These are phyloP conservation scores for Aaosphaeria arxii DNA, from an alignment of 2,329 filamentous ascomycete genomes.

Conservation along the genomic window DNA sequence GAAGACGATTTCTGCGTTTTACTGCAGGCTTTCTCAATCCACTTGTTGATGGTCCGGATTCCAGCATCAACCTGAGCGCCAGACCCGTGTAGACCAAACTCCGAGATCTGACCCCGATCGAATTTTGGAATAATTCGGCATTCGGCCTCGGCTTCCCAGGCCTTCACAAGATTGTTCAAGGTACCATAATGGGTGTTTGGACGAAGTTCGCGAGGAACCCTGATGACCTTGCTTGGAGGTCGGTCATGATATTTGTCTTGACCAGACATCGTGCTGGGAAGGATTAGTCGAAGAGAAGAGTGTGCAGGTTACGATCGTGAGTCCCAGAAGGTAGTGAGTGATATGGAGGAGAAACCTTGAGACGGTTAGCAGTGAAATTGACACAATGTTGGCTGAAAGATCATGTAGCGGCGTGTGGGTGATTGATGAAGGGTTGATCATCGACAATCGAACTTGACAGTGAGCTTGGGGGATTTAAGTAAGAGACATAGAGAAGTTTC, in stretches of 20 bases:
- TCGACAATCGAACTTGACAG: too few relatives aligned
- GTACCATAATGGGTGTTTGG: slow-evolving; percentile 2
- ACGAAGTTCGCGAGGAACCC: slow-evolving; percentile 17
- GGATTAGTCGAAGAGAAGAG: too few relatives aligned
- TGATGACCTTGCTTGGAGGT: slow-evolving; percentile 16
- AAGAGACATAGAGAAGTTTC: too few relatives aligned
- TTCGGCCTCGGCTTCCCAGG: slow-evolving; percentile 14
- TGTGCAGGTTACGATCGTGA: too few relatives aligned
- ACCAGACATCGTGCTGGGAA: too few relatives aligned
- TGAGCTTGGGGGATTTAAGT: too few relatives aligned
- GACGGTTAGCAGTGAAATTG: too few relatives aligned
- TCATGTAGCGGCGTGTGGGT: too few relatives aligned
- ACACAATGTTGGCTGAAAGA: too few relatives aligned
- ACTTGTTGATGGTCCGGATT: slow-evolving; percentile 19
- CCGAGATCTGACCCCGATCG: slow-evolving; percentile 8
- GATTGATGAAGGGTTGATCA: too few relatives aligned
- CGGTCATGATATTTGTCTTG: not conserved
- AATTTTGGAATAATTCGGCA: slow-evolving; percentile 16
- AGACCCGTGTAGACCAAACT: slow-evolving; percentile 23
- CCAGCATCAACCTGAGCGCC: slow-evolving; percentile 17
- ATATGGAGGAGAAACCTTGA: too few relatives aligned
- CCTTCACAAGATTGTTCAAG: slow-evolving; percentile 1
- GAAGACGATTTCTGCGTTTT: slow-evolving; percentile 19
- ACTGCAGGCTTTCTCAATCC: slow-evolving; percentile 18
- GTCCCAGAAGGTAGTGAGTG: too few relatives aligned